A percentile compares a stretch with the other conserved stretches of the same genome.
Evolutionary conservation across 164 flowering plant genomes (phyloP).

Genomic region (Dillenia suffruticosa): DNA sequence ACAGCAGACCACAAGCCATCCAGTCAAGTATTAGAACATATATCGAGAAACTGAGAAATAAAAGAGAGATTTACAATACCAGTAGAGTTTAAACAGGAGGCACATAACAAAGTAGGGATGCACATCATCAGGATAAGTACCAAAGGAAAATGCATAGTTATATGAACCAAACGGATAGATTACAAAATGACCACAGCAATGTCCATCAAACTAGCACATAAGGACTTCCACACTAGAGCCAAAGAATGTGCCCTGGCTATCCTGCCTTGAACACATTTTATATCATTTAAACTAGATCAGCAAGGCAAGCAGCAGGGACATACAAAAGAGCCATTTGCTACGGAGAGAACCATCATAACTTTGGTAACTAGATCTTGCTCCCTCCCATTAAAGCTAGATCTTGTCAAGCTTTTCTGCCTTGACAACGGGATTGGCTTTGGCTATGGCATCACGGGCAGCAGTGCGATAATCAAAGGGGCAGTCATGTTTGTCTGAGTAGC

Average conservation of each 20-base stretch:
- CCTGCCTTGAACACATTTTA: slow-evolving; percentile 17
- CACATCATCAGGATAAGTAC: not conserved
- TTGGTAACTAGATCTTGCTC: slow-evolving; percentile 3
- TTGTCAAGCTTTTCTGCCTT: slow-evolving; percentile 55
- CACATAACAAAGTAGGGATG: no score
- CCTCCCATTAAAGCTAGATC: slow-evolving; percentile 24
- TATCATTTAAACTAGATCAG: slow-evolving; percentile 14
- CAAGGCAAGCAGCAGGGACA: slow-evolving; percentile 20
- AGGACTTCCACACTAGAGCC: slow-evolving; percentile 28
- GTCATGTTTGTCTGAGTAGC: slow-evolving; percentile 53
- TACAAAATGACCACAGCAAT: slow-evolving; percentile 17
- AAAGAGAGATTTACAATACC: no score
- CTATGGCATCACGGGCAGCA: slow-evolving; percentile 46
- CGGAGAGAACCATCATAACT: slow-evolving; percentile 18
- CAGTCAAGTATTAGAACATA: no score
- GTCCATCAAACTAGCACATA: slow-evolving; percentile 25
- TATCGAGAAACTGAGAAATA: no score
- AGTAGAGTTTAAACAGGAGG: no score
- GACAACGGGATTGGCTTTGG: slow-evolving; percentile 52
- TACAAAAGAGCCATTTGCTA: slow-evolving; percentile 7
- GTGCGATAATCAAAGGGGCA: slow-evolving; percentile 44
- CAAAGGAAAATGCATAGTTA: slow-evolving; percentile 5
- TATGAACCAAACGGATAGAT: slow-evolving; percentile 13
- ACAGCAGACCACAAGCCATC: no score
- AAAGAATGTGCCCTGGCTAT: slow-evolving; percentile 18